These are phyloP conservation scores for Aspergillus homomorphus DNA, from an alignment of 495 filamentous ascomycete genomes.

Conservation along the genomic window DNA sequence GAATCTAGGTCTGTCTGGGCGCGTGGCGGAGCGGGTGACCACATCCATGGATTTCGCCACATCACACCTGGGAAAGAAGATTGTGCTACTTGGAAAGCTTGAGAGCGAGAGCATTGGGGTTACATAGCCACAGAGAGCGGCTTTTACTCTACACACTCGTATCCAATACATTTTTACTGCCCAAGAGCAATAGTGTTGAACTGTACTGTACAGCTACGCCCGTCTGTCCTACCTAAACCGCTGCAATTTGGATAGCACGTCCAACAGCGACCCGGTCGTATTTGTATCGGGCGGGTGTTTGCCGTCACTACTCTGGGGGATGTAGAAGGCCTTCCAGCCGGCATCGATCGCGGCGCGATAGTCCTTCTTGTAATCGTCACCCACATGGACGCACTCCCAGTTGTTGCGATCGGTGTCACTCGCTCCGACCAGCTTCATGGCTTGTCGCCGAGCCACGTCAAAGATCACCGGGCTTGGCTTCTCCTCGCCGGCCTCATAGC, in stretches of 20 bases:
- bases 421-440: slow-evolving; percentile 20
- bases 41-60: neutral
- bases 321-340: slow-evolving; percentile 59
- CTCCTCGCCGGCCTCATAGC: slow-evolving; percentile 67
- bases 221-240: neutral
- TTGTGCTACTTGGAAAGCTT: neutral
- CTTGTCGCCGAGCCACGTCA: slow-evolving; percentile 52
- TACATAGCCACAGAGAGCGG: neutral
- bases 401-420: slow-evolving; percentile 11
- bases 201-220: neutral
- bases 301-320: slow-evolving; percentile 36
- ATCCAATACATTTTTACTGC: neutral
- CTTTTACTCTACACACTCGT: neutral
- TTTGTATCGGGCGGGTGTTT: slow-evolving; percentile 14
- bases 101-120: neutral
- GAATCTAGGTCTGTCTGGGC: neutral
- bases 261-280: slow-evolving; percentile 30
- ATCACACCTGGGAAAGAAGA: neutral
- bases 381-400: slow-evolving; percentile 60
- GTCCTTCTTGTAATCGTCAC: slow-evolving; percentile 65
- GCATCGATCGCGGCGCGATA: slow-evolving; percentile 55
- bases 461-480: slow-evolving; percentile 68
- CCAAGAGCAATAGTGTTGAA: neutral
- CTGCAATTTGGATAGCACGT: slow-evolving; percentile 20
- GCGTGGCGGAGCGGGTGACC: too few relatives aligned